A percentile compares a stretch with the other conserved stretches of the same genome.
phyloP scores from a whole-genome alignment of 164 flowering plant species.

The Cinnamomum micranthum region DNA sequence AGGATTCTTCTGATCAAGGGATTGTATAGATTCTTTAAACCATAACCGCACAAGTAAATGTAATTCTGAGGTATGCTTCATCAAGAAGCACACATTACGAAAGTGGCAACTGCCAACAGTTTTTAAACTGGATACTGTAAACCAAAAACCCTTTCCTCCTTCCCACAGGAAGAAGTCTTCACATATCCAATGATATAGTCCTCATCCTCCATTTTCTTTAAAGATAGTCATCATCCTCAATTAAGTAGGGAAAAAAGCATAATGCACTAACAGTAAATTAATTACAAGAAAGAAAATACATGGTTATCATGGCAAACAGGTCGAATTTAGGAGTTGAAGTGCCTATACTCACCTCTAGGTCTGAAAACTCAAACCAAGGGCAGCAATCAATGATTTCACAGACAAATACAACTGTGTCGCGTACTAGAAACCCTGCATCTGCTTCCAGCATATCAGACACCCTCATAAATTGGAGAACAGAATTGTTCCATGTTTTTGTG shows the following conservation, averaged over 20 bases:
- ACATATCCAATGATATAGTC: too few relatives aligned
- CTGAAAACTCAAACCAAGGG: constrained; percentile 99
- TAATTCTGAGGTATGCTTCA: background rate
- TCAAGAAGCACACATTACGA: background rate
- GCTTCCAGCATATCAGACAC: constrained; percentile 97
- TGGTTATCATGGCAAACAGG: too few relatives aligned
- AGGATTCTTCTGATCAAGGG: too few relatives aligned
- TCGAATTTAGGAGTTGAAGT: background rate
- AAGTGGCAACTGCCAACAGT: background rate
- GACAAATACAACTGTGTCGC: constrained; percentile 93
- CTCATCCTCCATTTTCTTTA: too few relatives aligned
- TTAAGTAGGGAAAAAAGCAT: too few relatives aligned
- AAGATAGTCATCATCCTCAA: too few relatives aligned
- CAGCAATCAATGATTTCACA: constrained; percentile 98
- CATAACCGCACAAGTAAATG: background rate
- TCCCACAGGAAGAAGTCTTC: background rate
- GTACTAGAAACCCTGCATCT: constrained; percentile 93
- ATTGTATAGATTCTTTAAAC: background rate
- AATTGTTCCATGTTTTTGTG: constrained; percentile 99
- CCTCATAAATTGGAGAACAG: constrained; percentile 98
- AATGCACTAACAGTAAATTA: too few relatives aligned
- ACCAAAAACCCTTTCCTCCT: background rate
- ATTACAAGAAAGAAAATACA: too few relatives aligned
- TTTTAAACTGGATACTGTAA: background rate
- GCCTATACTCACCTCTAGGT: constrained; percentile 70